Evolutionary conservation across 2,329 filamentous ascomycete genomes (phyloP).

Genomic region (Monosporascus cannonballus): DNA sequence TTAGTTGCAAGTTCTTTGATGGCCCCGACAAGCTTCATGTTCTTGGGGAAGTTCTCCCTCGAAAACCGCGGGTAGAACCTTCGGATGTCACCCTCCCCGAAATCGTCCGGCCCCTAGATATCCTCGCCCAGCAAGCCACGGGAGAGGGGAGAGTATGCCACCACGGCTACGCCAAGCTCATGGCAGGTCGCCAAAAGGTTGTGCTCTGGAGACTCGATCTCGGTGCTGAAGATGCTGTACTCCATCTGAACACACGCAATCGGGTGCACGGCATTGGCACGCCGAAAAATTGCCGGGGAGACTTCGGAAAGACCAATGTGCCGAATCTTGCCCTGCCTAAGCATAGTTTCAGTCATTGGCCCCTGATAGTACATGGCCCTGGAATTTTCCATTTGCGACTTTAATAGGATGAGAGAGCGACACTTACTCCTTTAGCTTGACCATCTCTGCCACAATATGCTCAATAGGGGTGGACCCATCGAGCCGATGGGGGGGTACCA

Average conservation of each 20-base stretch:
- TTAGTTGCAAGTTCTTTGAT: conserved; percentile 34
- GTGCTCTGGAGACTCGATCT: conserved; percentile 33
- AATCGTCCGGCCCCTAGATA: conserved; percentile 35
- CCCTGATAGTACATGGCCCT: too few relatives aligned
- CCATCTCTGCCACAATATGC: conserved; percentile 41
- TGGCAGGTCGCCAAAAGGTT: conserved; percentile 31
- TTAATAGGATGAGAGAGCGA: too few relatives aligned
- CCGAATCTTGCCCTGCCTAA: conserved; percentile 38
- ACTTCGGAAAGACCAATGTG: conserved; percentile 42
- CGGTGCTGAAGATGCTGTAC: conserved; percentile 41
- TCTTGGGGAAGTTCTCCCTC: conserved; percentile 37
- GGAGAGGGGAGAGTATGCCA: conserved; percentile 31
- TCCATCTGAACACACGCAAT: conserved; percentile 44
- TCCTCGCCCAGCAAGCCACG: conserved; percentile 40
- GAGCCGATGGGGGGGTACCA: conserved; percentile 46
- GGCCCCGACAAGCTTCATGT: conserved; percentile 37
- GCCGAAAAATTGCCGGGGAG: conserved; percentile 37
- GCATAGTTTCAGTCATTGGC: too few relatives aligned
- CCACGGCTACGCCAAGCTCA: conserved; percentile 29
- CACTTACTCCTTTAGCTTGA: conserved; percentile 33
- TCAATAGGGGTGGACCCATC: conserved; percentile 39
- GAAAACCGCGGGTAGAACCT: conserved; percentile 28
- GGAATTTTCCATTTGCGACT: too few relatives aligned
- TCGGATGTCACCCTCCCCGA: conserved; percentile 33
- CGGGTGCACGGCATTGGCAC: conserved; percentile 37